Base-by-base conservation (phyloP, 2,329 filamentous ascomycete genomes). In the Aspergillus sp. region DNA sequence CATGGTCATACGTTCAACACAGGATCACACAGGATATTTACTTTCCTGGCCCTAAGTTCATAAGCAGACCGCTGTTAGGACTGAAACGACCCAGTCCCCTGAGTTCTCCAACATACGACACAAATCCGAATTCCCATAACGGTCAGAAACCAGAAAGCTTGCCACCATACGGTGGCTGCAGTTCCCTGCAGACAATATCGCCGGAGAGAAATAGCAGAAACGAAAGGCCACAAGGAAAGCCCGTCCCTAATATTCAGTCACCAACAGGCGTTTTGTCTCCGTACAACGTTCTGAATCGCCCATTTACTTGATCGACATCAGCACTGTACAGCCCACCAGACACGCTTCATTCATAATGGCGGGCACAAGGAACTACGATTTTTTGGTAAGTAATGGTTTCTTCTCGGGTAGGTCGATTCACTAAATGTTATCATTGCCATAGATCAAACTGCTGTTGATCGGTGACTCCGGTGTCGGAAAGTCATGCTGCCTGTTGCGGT, bases 321-420 rank as follows among this genome's bases (percentile, higher is more conserved):
- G n/a, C 37, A 33, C 32, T n/a, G 19, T 27, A 39, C 29, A 35
- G 29, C 46, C 41, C 31, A 37, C 32, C 35, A 50, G 41, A 29
- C 39, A 38, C 29, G n/a, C 48, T 37, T 37, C 28, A 45, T 29
- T 19, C 52, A 65, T 42, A 45, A 98, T 98, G 93, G 90, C 93
- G 63, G 89, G 88, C 71, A 94, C 91, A 78, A 84, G 93, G 72
- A 98, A 98, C 78, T 98, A 98, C 74, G 93, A 98, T 72, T 97
- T 97, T 72, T 79, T 98, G 73, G 91, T 97, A 84, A 65, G 84
- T 71, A 28, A 13, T 32, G 11, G 27, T 28, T 13, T 29, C 27
- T 27, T 27, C 46, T 53, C 13, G 5, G 34, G 31, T 26, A 45
- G 27, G 39, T 37, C 27, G 44, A 34, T 42, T 47, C 36, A 48